phyloP scores from a whole-genome alignment of 2,329 filamentous ascomycete genomes.

The Myriosclerotinia curreyana region DNA sequence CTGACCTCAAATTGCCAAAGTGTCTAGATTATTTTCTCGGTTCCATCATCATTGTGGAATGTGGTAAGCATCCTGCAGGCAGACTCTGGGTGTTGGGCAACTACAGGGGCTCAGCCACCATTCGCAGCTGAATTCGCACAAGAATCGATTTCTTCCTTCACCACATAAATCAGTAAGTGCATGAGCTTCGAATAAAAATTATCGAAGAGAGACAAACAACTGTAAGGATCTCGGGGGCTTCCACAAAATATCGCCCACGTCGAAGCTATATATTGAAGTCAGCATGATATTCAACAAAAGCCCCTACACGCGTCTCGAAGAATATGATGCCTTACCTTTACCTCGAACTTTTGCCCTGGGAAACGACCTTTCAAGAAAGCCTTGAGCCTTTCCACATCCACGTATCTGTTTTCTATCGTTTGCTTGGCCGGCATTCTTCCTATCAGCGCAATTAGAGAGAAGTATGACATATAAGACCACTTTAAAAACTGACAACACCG shows the following conservation, averaged over 20 bases:
- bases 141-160: background rate
- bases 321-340: background rate
- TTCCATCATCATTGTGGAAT: no score
- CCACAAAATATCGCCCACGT: background rate
- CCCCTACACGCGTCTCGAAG: background rate
- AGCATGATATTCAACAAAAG: background rate
- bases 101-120: no score
- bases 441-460: background rate
- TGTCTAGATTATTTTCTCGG: no score
- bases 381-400: background rate
- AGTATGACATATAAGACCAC: no score
- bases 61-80: no score
- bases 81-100: no score
- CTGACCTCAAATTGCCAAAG: no score
- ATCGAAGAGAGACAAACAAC: background rate
- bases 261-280: background rate
- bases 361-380: background rate
- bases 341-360: background rate
- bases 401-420: conserved; percentile 1
- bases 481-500: no score
- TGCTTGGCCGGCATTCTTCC: background rate
- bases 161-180: background rate
- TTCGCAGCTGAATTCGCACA: no score
- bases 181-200: background rate
- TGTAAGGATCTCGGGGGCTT: background rate